Percentiles rank a stretch among this genome's conserved stretches.
Evolutionary conservation across 2,329 filamentous ascomycete genomes (phyloP).

Genomic region (Trichoderma guizhouense): DNA sequence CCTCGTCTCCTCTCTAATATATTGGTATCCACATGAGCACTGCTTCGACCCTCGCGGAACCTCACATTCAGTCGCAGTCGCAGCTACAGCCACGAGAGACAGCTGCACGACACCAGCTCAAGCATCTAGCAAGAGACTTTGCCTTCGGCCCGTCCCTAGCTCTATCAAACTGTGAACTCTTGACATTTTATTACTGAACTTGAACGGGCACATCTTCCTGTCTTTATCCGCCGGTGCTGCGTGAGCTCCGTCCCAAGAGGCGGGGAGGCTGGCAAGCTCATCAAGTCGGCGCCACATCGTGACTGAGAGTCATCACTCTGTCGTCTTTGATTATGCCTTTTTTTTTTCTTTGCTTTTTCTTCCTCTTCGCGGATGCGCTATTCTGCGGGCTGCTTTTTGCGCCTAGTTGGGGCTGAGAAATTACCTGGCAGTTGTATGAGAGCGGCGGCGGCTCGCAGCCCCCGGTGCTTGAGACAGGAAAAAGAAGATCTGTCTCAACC

Average conservation of each 20-base stretch:
- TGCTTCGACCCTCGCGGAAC: background rate
- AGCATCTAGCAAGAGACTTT: background rate
- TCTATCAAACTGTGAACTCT: background rate
- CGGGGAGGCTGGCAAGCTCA: background rate
- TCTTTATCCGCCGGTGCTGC: background rate
- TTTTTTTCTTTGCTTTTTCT: background rate
- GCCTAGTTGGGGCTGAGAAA: constrained; percentile 13
- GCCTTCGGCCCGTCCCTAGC: constrained; percentile 19
- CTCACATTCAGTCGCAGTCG: background rate
- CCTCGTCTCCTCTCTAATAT: background rate
- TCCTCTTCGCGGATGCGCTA: constrained; percentile 2
- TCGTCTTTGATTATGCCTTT: background rate
- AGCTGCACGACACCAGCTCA: background rate
- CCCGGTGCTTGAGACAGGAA: background rate
- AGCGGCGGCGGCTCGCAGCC: background rate
- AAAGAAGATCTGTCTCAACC: constrained; percentile 9
- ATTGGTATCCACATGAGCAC: background rate
- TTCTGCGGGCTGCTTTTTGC: constrained; percentile 22
- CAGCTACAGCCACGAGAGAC: background rate
- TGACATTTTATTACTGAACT: background rate
- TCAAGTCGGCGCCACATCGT: background rate
- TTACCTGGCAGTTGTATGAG: background rate
- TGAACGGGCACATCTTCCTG: background rate
- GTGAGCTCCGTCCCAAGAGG: constrained; percentile 1
- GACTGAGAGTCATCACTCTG: background rate